Evolutionary conservation across 805 yeast species (phyloP), one percentile per base, ranked within the genome.

Genomic region (Myxozyma neglecta): DNA sequence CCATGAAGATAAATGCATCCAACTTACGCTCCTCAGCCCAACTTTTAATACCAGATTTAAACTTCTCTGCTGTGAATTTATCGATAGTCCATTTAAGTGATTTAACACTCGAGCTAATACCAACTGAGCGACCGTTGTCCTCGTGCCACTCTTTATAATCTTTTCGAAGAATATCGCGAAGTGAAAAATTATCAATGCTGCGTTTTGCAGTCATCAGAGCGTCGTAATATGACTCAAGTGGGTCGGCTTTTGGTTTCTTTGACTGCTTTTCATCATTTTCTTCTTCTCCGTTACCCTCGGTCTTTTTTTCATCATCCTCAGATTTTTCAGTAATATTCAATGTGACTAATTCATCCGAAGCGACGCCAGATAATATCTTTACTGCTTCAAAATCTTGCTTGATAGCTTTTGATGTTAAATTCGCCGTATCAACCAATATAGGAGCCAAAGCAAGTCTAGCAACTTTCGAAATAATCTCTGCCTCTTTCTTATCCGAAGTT

Each of bases 91-190:
- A 87, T 6, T 75, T 74, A 35, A 87, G 73, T 0, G 90, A 79
- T 71, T 83, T 86, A 1, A 87, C 89, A 9, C 87, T 75, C 0
- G 97, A 87, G 51, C 92, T 83, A 69, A 93, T 87, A 0, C 98
- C 98, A 11, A 90, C 78, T 4, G 65, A 73, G 2, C 73, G 59
- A 0, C 67, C 68, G 1, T 70, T 70, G 4, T 71, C 71, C 16
- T 69, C 73, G 9, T 74, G 77, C 76, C 87, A 91, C 69, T 84
- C 84, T 71, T 93, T 93, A 74, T 89, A 93, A 72, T 93, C 99
- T 73, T 91, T 92, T 49, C 86, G 77, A 44, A 94, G 76, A 6
- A 94, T 73, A 55, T 90, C 96, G 5, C 68, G 68, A 5, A 85
- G 73, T 0, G 82, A 69, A 42, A 94, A 77, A 0, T 90, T 91